Base-by-base conservation (phyloP, 352 stramenopile species). In the Globisporangium perplexum region DNA sequence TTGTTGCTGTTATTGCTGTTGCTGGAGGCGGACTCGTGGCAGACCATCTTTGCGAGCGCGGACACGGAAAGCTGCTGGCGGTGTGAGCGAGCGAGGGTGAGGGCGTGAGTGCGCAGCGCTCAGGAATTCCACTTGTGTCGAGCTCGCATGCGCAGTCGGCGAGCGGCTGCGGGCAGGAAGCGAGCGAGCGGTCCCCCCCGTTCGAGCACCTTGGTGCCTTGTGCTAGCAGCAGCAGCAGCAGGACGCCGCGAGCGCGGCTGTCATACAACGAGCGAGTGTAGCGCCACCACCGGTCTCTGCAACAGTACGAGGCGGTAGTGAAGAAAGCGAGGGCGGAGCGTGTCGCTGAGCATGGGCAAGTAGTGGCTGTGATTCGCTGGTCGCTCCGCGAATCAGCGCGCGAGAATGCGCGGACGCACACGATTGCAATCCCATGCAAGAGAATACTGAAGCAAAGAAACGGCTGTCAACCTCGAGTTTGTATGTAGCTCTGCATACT, bases 1-100 rank as follows among this genome's bases (percentile, higher is more conserved):
- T 67, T 68, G 63, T 69, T 82, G 66, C 65, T 77, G 45, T 72
- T 77, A 42, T 72, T 67, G 69, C 69, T 81, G 66, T 66, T 81
- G 52, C 73, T 70, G 68, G 43, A 41, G 36, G 33, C 46, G n/a
- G 50, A 39, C 36, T 59, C 55, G 55, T 62, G 55, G 41, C 55
- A 62, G 41, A 62, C 55, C 55, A 62, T 62, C 3, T 0, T 33
- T 8, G 11, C 22, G 17, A 4, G 24, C 38, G 47, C 15, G 30
- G 18, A 28, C 18, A 26, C 20, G 10, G 20, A n/a, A n/a, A n/a
- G n/a, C n/a, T n/a, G n/a, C n/a, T n/a, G n/a, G n/a, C n/a, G n/a
- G n/a, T 8, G 18, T 22, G 18, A 18, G 24, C 41, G 31, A 43
- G 14, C 4, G n/a, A 35, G 10, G n/a, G 41, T 24, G 23, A 14